Conservation (phyloP, 192 early-diverging fungal species). For the Umbelopsis sp. region DNA sequence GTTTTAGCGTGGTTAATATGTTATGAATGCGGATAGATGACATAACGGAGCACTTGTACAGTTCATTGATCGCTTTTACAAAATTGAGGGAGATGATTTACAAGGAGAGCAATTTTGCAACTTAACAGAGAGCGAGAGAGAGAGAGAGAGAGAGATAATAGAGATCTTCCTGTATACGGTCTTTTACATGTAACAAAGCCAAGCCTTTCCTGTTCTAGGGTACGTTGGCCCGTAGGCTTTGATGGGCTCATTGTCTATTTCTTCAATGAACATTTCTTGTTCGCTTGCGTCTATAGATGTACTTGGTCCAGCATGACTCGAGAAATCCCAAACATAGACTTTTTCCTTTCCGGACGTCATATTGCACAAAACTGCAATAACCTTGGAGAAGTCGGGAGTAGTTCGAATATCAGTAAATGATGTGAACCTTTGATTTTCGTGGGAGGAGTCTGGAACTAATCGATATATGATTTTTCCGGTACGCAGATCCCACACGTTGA, state of each 20-base stretch:
- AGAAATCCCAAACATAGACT: conserved; percentile 29
- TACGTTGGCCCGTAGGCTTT: neutral
- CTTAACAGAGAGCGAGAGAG: too few relatives aligned
- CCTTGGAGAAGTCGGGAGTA: conserved; percentile 20
- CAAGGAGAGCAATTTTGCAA: too few relatives aligned
- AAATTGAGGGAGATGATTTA: too few relatives aligned
- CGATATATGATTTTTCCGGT: conserved; percentile 44
- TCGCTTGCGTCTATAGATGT: neutral
- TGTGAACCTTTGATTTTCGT: neutral
- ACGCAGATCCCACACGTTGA: conserved; percentile 52
- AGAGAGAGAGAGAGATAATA: too few relatives aligned
- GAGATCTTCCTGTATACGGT: too few relatives aligned
- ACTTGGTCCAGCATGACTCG: neutral
- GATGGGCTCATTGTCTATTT: neutral
- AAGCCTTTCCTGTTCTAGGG: conserved; percentile 10
- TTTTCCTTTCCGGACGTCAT: conserved; percentile 22
- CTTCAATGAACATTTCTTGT: conserved; percentile 1
- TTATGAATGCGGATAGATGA: too few relatives aligned
- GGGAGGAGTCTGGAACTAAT: conserved; percentile 32
- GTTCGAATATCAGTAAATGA: conserved; percentile 32
- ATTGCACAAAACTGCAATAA: conserved; percentile 24
- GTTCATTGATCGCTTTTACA: too few relatives aligned
- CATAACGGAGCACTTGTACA: too few relatives aligned
- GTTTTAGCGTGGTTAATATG: too few relatives aligned
- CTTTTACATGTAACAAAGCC: conserved; percentile 10